Evolutionary conservation across 164 flowering plant genomes (phyloP), one percentile per base, ranked within the genome.

Genomic region (Chloranthus sessilifolius): DNA sequence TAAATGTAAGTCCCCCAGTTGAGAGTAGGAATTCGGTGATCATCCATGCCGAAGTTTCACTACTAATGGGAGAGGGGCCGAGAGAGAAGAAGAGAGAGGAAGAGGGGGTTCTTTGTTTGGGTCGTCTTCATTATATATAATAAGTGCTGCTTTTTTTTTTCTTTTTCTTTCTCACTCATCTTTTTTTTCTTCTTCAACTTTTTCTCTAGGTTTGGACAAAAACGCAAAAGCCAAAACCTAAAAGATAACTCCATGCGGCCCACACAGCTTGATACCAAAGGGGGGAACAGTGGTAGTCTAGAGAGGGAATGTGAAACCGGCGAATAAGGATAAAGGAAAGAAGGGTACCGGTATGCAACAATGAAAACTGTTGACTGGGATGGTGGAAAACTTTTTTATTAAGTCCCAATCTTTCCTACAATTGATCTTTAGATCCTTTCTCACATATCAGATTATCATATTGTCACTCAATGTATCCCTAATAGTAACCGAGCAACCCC

Each of bases 1-100:
- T 50, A 72, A n/a, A n/a, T n/a, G 75, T 43, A 77, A 63, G 71
- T 72, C 55, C 76, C 64, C 74, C 71, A 80, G 62, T 41, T 61
- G 37, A 80, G 74, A 68, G 77, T 61, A 60, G 77, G 47, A 26
- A 19, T 72, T 16, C 72, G 53, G 36, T 63, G 80, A 43, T 38
- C 60, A 27, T 84, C 88, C 92, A 81, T 81, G 42, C 7, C 2
- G 17, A 5, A n/a, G 25, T 40, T 34, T 10, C 16, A n/a, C 12
- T 51, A 45, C 2, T 24, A 23, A 17, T 11, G n/a, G 15, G 45
- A 23, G 33, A 38, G 26, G 12, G 39, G 23, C 6, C 22, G 33
- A 16, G 22, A 35, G 30, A 35, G 7, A 17, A 26, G 5, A n/a
- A 23, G 30, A 35, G 7, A 17, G 35, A 10, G 20, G 23, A 25